Percentiles rank a stretch among this genome's conserved stretches.
Evolutionary conservation across 2,329 filamentous ascomycete species (phyloP).

Genomic region (Cladosporium sp.): DNA sequence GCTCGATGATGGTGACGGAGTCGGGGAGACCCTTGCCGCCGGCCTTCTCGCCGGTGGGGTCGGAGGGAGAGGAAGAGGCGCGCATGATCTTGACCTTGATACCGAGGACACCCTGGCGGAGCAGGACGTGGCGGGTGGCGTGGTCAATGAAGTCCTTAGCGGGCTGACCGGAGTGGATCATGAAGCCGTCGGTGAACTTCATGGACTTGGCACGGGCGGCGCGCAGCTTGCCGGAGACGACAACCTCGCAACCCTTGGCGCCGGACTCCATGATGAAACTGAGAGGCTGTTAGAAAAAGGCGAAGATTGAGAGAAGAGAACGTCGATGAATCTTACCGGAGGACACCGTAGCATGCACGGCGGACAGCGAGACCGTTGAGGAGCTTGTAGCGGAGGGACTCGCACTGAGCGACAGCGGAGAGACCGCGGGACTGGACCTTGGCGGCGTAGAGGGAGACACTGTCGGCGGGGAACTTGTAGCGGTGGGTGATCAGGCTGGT

Average conservation of each 20-base stretch:
- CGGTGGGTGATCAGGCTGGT: constrained; percentile 99
- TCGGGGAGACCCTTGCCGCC: constrained; percentile 97
- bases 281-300: constrained; percentile 11
- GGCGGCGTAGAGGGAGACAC: constrained; percentile 98
- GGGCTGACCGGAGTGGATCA: constrained; percentile 99
- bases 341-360: constrained; percentile 98
- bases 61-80: constrained; percentile 59
- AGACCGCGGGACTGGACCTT: constrained; percentile 99
- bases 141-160: constrained; percentile 99
- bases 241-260: constrained; percentile 99
- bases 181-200: constrained; percentile 99
- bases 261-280: constrained; percentile 99
- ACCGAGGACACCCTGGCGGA: constrained; percentile 98
- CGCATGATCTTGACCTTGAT: constrained; percentile 99
- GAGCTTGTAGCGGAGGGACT: constrained; percentile 99
- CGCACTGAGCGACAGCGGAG: constrained; percentile 98
- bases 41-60: constrained; percentile 98
- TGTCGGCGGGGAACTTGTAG: constrained; percentile 99
- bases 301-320: neutral
- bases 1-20: constrained; percentile 99
- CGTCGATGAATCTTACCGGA: constrained; percentile 38
- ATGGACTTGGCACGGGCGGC: constrained; percentile 99
- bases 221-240: constrained; percentile 98
- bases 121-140: constrained; percentile 97
- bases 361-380: constrained; percentile 99